Percentiles rank a stretch among this genome's conserved stretches.
Evolutionary conservation across 371 early-diverging fungal species (phyloP).

Genomic region (Mucor piriformis): DNA sequence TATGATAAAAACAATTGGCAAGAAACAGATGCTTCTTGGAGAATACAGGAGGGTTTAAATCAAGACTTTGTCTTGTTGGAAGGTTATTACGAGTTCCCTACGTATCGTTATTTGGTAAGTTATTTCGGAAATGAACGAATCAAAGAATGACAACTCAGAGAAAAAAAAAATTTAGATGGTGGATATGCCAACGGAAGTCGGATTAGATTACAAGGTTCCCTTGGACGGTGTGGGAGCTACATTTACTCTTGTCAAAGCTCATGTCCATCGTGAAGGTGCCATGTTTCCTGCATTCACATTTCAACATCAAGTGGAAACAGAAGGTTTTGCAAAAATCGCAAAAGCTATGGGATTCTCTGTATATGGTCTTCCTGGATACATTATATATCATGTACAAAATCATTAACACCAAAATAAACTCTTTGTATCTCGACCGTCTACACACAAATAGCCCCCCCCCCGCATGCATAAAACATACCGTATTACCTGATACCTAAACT

Average conservation of each 20-base stretch:
- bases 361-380: constrained; percentile 62
- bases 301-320: constrained; percentile 68
- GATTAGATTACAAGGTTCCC: constrained; percentile 34
- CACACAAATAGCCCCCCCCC: not conserved
- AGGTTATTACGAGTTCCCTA: constrained; percentile 52
- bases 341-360: constrained; percentile 66
- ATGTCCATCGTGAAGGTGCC: constrained; percentile 70
- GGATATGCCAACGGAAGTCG: constrained; percentile 48
- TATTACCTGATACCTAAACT: too few relatives aligned
- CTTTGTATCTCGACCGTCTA: not conserved
- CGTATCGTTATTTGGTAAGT: constrained; percentile 41
- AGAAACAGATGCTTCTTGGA: constrained; percentile 61
- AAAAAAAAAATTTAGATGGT: constrained; percentile 29
- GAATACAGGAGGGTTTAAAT: constrained; percentile 54
- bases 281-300: constrained; percentile 48
- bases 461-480: not conserved
- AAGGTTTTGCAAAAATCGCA: constrained; percentile 77
- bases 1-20: constrained; percentile 77
- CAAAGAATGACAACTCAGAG: too few relatives aligned
- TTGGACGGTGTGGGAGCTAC: constrained; percentile 54
- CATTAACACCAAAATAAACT: not conserved
- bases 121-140: too few relatives aligned
- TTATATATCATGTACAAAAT: constrained; percentile 48
- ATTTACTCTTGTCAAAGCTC: constrained; percentile 61
- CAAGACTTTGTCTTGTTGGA: constrained; percentile 44